Conservation (phyloP, 2,329 filamentous ascomycete genomes). For the Dissoconium aciculare region DNA sequence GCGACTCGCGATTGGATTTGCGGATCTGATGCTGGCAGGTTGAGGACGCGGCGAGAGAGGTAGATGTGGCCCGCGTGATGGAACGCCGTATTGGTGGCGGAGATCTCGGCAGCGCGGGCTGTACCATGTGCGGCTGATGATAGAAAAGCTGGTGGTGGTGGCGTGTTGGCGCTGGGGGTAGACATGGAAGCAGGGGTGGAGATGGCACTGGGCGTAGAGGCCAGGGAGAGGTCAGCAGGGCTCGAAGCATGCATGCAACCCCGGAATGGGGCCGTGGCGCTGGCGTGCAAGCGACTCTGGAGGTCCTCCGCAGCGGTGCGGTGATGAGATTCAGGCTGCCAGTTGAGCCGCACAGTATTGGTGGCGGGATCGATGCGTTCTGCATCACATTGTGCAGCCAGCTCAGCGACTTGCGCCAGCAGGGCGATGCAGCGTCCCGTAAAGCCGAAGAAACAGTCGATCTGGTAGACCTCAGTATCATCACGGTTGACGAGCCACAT, state of each 20-base stretch:
- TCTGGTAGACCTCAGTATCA: conserved; percentile 37
- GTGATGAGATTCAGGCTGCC: conserved; percentile 44
- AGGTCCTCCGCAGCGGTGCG: conserved; percentile 44
- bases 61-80: conserved; percentile 68
- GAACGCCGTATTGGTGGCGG: conserved; percentile 61
- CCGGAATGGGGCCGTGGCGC: conserved; percentile 27
- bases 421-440: conserved; percentile 56
- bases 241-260: conserved; percentile 32
- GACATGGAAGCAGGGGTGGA: neutral
- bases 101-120: conserved; percentile 41
- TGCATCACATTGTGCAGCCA: conserved; percentile 53
- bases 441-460: conserved; percentile 71
- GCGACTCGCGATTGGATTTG: conserved; percentile 49
- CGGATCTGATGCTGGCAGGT: conserved; percentile 40
- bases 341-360: conserved; percentile 35
- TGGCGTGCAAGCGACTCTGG: conserved; percentile 45
- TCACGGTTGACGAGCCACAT: conserved; percentile 23
- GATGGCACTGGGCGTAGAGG: neutral
- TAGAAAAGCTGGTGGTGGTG: neutral
- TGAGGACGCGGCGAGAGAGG: conserved; percentile 57
- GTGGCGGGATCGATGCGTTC: conserved; percentile 44
- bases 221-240: conserved; percentile 2
- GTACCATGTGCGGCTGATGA: no score
- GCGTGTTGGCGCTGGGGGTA: neutral
- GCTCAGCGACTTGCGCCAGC: conserved; percentile 55